phyloP scores from a whole-genome alignment of 352 stramenopile genomes.

The Phytophthora quininea region DNA sequence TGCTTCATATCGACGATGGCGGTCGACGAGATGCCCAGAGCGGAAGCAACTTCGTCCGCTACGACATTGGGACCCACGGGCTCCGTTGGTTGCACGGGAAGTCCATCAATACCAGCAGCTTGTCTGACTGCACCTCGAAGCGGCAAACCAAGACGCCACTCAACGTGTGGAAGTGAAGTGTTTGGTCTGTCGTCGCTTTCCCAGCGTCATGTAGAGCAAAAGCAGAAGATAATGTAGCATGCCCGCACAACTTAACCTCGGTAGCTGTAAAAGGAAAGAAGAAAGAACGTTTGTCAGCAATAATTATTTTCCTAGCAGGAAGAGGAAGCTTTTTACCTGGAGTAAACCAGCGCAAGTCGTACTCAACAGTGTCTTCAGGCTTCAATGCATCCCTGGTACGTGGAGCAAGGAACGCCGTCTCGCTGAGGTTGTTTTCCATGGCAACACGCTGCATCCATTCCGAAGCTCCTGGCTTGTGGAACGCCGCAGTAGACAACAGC shows the following conservation, averaged over 20 bases:
- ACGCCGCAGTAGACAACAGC: slow-evolving; percentile 46
- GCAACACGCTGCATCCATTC: slow-evolving; percentile 81
- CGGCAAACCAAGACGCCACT: slow-evolving; percentile 54
- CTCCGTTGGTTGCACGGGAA: slow-evolving; percentile 43
- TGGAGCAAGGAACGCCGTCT: slow-evolving; percentile 89
- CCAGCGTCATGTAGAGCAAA: slow-evolving; percentile 73
- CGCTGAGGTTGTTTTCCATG: slow-evolving; percentile 92
- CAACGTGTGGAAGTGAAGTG: slow-evolving; percentile 78
- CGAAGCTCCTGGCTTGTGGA: slow-evolving; percentile 28
- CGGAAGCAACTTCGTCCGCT: slow-evolving; percentile 12
- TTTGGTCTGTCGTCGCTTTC: slow-evolving; percentile 35
- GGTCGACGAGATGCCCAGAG: slow-evolving; percentile 17
- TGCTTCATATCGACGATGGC: slow-evolving; percentile 30
- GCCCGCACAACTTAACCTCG: slow-evolving; percentile 92
- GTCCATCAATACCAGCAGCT: slow-evolving; percentile 61
- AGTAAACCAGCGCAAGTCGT: slow-evolving; percentile 70
- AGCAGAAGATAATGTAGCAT: slow-evolving; percentile 90
- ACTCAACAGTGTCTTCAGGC: slow-evolving; percentile 28
- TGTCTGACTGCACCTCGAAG: slow-evolving; percentile 27
- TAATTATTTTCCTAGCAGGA: neutral
- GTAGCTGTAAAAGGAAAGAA: slow-evolving; percentile 17
- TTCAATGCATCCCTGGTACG: slow-evolving; percentile 11
- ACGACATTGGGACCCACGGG: slow-evolving; percentile 12
- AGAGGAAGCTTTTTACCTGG: slow-evolving; percentile 36
- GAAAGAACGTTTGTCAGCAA: too few species aligned